phyloP scores from a whole-genome alignment of 1,139 yeast genomes.

The Nematodospora anomalae region DNA sequence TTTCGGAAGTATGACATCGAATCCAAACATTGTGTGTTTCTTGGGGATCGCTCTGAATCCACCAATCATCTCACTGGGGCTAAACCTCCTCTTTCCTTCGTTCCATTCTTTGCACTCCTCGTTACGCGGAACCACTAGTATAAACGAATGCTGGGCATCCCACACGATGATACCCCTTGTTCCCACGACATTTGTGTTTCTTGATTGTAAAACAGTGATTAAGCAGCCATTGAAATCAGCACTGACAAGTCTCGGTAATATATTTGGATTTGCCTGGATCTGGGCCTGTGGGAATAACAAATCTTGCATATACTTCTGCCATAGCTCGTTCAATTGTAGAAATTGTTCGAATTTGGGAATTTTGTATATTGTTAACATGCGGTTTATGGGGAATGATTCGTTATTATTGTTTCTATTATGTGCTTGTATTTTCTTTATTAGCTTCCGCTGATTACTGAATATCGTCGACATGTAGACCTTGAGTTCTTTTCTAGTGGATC shows the following conservation, averaged over 20 bases:
- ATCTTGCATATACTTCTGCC: conserved; percentile 62
- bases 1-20: conserved; percentile 41
- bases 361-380: conserved; percentile 31
- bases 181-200: conserved; percentile 62
- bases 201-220: conserved; percentile 58
- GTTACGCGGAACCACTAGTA: conserved; percentile 56
- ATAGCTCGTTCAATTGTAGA: conserved; percentile 50
- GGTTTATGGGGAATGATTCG: conserved; percentile 27
- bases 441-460: conserved; percentile 36
- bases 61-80: conserved; percentile 44
- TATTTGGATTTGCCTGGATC: conserved; percentile 21
- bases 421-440: conserved; percentile 33
- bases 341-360: conserved; percentile 59
- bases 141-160: conserved; percentile 80
- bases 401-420: conserved; percentile 20
- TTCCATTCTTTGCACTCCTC: conserved; percentile 36
- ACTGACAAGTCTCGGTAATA: conserved; percentile 60
- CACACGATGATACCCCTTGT: conserved; percentile 76
- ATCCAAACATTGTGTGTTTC: conserved; percentile 56
- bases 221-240: conserved; percentile 86
- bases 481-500: conserved; percentile 46
- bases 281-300: conserved; percentile 37
- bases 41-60: conserved; percentile 60
- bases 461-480: conserved; percentile 41
- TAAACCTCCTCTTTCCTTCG: conserved; percentile 16